Evolutionary conservation across 371 early-diverging fungal genomes (phyloP).

Genomic region (Apophysomyces variabilis): DNA sequence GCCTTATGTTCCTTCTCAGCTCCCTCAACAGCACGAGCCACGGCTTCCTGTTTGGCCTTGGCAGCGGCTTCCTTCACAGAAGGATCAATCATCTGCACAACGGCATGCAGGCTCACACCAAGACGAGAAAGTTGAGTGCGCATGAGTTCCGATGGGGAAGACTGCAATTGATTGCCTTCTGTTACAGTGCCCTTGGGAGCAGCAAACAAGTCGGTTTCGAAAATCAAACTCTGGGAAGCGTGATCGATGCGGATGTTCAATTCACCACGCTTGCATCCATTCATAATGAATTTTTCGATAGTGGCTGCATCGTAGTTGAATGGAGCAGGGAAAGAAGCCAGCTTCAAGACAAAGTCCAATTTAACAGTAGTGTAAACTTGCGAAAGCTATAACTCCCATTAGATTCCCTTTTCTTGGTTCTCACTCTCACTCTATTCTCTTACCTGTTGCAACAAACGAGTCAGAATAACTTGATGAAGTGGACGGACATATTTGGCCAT

Average conservation of each 20-base stretch:
- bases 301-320: constrained; percentile 84
- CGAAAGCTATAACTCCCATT: constrained; percentile 42
- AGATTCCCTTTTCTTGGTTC: not conserved
- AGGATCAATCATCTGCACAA: constrained; percentile 88
- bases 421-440: not conserved
- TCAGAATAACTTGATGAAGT: constrained; percentile 93
- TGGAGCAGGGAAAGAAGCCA: constrained; percentile 88
- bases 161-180: constrained; percentile 86
- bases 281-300: constrained; percentile 97
- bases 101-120: constrained; percentile 80
- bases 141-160: constrained; percentile 87
- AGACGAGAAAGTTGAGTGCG: constrained; percentile 82
- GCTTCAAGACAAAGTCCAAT: constrained; percentile 87
- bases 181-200: constrained; percentile 73
- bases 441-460: constrained; percentile 89
- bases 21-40: constrained; percentile 67
- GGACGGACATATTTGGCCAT: constrained; percentile 89
- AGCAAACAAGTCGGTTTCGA: constrained; percentile 86
- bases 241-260: constrained; percentile 95
- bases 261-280: constrained; percentile 95
- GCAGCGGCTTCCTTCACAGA: constrained; percentile 65
- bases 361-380: constrained; percentile 97
- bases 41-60: constrained; percentile 65
- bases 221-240: constrained; percentile 85
- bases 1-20: constrained; percentile 86